Evolutionary conservation across 768 basidiomycete genomes (phyloP).

Genomic region (Trametes villosa): DNA sequence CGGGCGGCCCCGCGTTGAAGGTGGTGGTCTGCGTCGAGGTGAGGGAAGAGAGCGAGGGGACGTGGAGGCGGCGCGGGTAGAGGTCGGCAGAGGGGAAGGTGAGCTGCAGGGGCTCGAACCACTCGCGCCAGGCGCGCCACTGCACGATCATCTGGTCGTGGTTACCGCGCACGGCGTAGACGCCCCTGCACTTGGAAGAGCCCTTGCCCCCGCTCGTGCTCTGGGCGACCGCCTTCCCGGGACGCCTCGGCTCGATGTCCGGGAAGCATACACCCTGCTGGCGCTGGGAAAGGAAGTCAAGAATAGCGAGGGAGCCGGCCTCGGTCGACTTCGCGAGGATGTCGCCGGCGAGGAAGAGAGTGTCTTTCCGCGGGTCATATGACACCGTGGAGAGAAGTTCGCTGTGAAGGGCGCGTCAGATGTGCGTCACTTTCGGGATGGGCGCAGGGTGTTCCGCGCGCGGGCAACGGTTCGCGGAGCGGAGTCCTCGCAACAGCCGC

Average conservation of each 20-base stretch:
- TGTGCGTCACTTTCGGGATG: background rate
- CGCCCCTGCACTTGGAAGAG: constrained; percentile 25
- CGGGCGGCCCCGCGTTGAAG: constrained; percentile 21
- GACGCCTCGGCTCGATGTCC: constrained; percentile 5
- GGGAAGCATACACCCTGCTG: constrained; percentile 33
- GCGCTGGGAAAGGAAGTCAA: constrained; percentile 65
- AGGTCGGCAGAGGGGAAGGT: constrained; percentile 19
- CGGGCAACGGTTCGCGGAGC: background rate
- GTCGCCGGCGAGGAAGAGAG: constrained; percentile 84
- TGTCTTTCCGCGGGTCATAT: constrained; percentile 65
- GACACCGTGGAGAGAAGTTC: constrained; percentile 62
- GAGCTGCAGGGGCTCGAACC: constrained; percentile 52
- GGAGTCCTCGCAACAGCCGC: background rate
- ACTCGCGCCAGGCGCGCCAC: constrained; percentile 87
- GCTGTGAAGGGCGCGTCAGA: constrained; percentile 41
- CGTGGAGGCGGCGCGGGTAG: background rate
- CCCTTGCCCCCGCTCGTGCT: background rate
- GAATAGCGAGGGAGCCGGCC: constrained; percentile 60
- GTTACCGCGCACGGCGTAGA: constrained; percentile 89
- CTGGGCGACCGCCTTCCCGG: background rate
- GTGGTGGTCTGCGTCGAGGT: constrained; percentile 6
- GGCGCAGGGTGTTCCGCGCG: background rate
- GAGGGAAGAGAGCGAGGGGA: constrained; percentile 1
- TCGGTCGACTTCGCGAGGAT: constrained; percentile 71
- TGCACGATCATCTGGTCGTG: constrained; percentile 92